Evolutionary conservation across 257 asterid genomes (phyloP), one percentile per base, ranked within the genome.

Genomic region (Verbena officinalis): DNA sequence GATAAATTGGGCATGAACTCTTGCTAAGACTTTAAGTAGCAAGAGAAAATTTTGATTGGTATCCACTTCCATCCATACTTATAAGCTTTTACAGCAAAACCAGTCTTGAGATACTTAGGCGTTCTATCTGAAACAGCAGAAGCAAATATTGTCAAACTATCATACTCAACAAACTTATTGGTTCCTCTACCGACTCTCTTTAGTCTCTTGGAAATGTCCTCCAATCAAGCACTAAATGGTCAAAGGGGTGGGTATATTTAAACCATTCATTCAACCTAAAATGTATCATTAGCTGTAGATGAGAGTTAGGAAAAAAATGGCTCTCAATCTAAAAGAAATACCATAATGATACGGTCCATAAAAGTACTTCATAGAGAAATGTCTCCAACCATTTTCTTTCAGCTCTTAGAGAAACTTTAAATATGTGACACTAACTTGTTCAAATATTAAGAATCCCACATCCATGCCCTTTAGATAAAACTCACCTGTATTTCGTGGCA

Each of bases 401-500:
- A 40, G 36, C 59, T 58, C 23, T 40, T 11, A 59, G 11, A 34
- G 17, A 40, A 34, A 19, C 38, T 1, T 4, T 12, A 36, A 7
- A 60, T 12, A 38, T 55, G 20, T 14, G 43, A 55, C 30, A 40
- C 21, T 53, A 58, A 65, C 34, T 59, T 30, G 20, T 13, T n/a
- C 20, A 63, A 58, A 63, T 44, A 38, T 34, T 11, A 59, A 43
- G 16, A 16, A 56, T 23, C 16, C 22, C 54, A 31, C 31, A 45
- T 57, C 50, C n/a, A 54, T 34, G 20, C 42, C 11, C 17, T 42
- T 2, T 24, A 3, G 22, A 53, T 31, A 39, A 43, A 53, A 68
- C 86, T 67, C 62, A 87, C 99, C 99, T 51, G 95, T 78, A 70
- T 79, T 77, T 67, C 76, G 84, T 69, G 92, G 85, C 45, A 59